Evolutionary conservation across 768 basidiomycete species (phyloP), one percentile per base, ranked within the genome.

Genomic region (Termitomyces sp.): DNA sequence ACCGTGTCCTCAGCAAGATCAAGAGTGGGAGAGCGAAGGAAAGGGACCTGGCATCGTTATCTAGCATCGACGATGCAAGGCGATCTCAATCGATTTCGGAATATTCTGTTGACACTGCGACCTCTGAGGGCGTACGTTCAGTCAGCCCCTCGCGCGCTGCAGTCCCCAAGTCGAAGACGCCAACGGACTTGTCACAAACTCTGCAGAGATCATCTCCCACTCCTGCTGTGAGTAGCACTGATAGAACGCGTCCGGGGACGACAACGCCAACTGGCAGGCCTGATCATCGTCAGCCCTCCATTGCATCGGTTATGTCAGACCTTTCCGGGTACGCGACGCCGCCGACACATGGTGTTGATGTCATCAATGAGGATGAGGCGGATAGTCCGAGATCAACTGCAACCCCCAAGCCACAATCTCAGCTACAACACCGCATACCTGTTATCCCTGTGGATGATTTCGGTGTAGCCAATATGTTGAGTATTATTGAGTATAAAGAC

Each of bases 381-480:
- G 67, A 66, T 12, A 67, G 63, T 45, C 66, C 69, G 33, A 50
- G 68, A 50, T 54, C 58, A 40, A 44, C 63, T 0, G 43, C 66
- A 3, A 68, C 70, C 4, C 66, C 71, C 12, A 78, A 73, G 53
- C 66, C 73, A 3, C 12, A 35, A 3, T 38, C 42, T n/a, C 39
- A 41, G 20, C 23, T 20, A 1, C 71, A 72, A 39, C 70, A 70
- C 46, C 82, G 75, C 57, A 79, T 70, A 42, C 74, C 78, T 32
- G 66, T 81, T 40, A 69, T 88, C 45, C 82, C 82, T n/a, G 80
- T 78, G 57, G 85, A 95, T 64, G 92, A 95, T 67, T 95, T 95
- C 70, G 94, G 94, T 2, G 74, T 96, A 23, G 72, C 82, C 7
- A 79, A 85, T 49, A 94, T 97, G 91, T 80, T 97, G 80, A 87